Conservation (phyloP, 495 filamentous ascomycete genomes). For the Polyplosphaeria fusca region DNA sequence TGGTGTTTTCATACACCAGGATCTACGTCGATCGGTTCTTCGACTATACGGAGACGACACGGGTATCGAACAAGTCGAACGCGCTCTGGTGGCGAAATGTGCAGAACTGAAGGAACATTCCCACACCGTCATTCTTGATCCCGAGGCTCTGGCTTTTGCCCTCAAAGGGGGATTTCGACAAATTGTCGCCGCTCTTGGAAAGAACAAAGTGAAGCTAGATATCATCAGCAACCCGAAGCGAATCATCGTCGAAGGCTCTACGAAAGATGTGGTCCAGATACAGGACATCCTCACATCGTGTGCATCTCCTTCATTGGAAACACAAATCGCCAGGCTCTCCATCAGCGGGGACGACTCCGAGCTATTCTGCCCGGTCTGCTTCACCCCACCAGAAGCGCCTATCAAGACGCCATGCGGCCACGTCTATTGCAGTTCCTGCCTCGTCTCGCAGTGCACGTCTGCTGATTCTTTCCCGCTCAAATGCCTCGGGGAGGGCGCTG, state of each 20-base stretch:
- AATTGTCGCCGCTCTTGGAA: constrained; percentile 17
- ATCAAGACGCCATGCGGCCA: constrained; percentile 14
- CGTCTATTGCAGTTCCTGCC: constrained; percentile 16
- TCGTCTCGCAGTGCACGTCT: constrained; percentile 16
- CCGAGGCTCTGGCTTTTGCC: not conserved
- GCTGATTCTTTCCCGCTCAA: constrained; percentile 5
- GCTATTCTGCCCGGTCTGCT: constrained; percentile 18
- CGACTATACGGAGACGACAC: constrained; percentile 8
- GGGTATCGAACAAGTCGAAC: not conserved
- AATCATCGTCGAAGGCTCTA: constrained; percentile 15
- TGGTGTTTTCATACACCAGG: constrained; percentile 12
- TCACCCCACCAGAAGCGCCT: constrained; percentile 5
- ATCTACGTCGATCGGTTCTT: constrained; percentile 8
- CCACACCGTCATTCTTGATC: constrained; percentile 20
- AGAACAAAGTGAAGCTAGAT: constrained; percentile 23
- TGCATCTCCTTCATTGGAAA: constrained; percentile 1
- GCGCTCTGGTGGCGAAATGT: constrained; percentile 6
- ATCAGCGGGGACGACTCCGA: constrained; percentile 7
- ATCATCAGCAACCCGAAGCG: constrained; percentile 14
- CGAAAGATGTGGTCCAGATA: constrained; percentile 1
- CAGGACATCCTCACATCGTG: not conserved
- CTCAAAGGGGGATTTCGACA: constrained; percentile 19
- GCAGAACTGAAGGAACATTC: constrained; percentile 4
- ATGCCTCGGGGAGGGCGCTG: constrained; percentile 5
- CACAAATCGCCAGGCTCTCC: not conserved